Base-by-base conservation (phyloP, 2,329 filamentous ascomycete species). In the Colletotrichum theobromicola region DNA sequence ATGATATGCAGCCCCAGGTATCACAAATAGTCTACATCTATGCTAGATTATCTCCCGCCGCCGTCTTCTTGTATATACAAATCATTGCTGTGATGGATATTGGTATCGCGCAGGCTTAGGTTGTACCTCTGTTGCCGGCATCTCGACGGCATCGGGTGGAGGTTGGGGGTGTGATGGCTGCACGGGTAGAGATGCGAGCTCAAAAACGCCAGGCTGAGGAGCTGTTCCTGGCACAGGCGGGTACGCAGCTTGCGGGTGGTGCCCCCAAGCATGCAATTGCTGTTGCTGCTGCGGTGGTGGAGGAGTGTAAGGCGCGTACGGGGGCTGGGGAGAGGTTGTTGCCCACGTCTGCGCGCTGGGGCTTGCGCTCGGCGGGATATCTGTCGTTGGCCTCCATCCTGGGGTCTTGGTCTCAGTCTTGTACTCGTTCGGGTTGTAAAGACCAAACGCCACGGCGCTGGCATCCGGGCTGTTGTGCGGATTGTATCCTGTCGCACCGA, bases 131-230 rank as follows among this genome's bases (percentile, higher is more conserved):
- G 69, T 58, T 26, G 75, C 76, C 21, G 76, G 74, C 75, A 77
- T 77, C 72, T 77, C 76, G 6, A 75, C 74, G 5, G 57, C 76
- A 16, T 68, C 15, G 1, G 60, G 62, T 26, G 70, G 67, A 21
- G 60, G 62, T 13, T 67, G 63, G 12, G 64, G 26, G 7, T 53
- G 64, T 12, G 55, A 37, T 8, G 61, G 9, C 15, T 70, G 74
- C 2, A 63, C 71, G 16, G 68, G 70, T 21, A 74, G 63, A 7
- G 76, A 77, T 9, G 76, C 72, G 15, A 77, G 66, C 74, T 77
- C 76, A 9, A 76, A 77, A 2, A 77, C 76, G 7, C 68, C 70
- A 4, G 68, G 24, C 32, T 75, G 42, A 15, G 67, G 70, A 10
- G 35, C 58, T 18, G 35, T n/a, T 15, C 26, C 53, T 21, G 46